Evolutionary conservation across 2,329 filamentous ascomycete species (phyloP), one percentile per base, ranked within the genome.

Genomic region (Cyanodermella asteris): DNA sequence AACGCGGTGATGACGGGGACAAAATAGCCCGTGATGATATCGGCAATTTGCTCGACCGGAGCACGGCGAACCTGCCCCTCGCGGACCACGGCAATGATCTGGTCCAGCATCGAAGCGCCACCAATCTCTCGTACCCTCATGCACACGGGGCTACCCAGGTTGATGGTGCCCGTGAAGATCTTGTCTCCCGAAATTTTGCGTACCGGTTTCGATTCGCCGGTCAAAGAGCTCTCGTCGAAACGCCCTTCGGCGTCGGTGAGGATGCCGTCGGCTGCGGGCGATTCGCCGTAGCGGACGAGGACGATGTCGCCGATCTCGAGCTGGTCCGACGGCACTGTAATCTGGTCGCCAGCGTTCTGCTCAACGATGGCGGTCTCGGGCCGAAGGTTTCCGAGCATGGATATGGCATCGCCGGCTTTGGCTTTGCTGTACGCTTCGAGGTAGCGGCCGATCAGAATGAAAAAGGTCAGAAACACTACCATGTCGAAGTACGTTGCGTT

Each of bases 151-250:
- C 54, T 46, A 5, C 51, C 54, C 18, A 52, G 39, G 26, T 59
- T 59, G 24, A 58, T 47, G 15, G 55, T 54, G 4, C 55, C 55
- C 3, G 52, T 49, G 26, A 47, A 56, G 5, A 58, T 47, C 26
- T 45, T 39, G 22, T 59, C 53, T 3, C 45, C 50, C 1, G 30
- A 30, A 4, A 31, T 30, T 36, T 59, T 59, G 22, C 38, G 42
- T 12, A 55, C 51, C 7, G 53, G 51, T 25, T 40, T 47, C 1
- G 55, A 56, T 39, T 59, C 55, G 29, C 55, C 55, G 1, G 84
- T 93, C 31, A 94, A 56, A 32, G 80, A 90, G 7, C 80, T 82
- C 45, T 94, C 84, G 40, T 93, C 80, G 39, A 93, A 91, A 24
- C 55, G 61, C 22, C 65, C 67, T 24, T 66, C 58, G 4, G 65